phyloP scores from a whole-genome alignment of 257 asterid genomes.

The Solanum arcanum region DNA sequence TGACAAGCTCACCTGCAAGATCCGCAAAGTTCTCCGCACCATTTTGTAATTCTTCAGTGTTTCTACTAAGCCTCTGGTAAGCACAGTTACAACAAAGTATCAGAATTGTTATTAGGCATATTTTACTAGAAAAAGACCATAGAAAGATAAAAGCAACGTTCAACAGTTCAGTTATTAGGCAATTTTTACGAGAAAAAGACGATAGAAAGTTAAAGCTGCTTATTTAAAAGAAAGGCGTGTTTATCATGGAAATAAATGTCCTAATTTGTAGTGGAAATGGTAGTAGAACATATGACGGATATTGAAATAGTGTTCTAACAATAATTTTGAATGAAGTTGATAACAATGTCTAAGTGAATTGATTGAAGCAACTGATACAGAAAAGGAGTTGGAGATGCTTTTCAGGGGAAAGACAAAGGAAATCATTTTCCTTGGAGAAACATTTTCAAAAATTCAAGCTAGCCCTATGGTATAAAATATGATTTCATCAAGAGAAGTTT shows the following conservation, averaged over 20 bases:
- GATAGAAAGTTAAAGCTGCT: not conserved
- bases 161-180: not conserved
- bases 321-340: not conserved
- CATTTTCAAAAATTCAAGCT: not conserved
- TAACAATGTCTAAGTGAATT: not conserved
- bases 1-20: conserved; percentile 70
- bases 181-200: not conserved
- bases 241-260: not conserved
- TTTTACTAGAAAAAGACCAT: not conserved
- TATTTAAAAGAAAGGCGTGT: not conserved
- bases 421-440: not conserved
- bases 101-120: not conserved
- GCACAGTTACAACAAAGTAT: not conserved
- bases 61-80: conserved; percentile 48
- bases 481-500: not conserved
- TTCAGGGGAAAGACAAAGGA: not conserved
- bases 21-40: conserved; percentile 68
- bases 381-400: not conserved
- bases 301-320: not conserved
- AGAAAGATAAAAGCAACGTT: not conserved
- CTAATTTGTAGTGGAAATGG: not conserved
- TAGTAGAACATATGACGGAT: not conserved
- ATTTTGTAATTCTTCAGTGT: conserved; percentile 62
- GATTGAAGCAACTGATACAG: not conserved
- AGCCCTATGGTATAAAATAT: not conserved